Conservation (phyloP, 768 basidiomycete species). For the Naematelia encephala region DNA sequence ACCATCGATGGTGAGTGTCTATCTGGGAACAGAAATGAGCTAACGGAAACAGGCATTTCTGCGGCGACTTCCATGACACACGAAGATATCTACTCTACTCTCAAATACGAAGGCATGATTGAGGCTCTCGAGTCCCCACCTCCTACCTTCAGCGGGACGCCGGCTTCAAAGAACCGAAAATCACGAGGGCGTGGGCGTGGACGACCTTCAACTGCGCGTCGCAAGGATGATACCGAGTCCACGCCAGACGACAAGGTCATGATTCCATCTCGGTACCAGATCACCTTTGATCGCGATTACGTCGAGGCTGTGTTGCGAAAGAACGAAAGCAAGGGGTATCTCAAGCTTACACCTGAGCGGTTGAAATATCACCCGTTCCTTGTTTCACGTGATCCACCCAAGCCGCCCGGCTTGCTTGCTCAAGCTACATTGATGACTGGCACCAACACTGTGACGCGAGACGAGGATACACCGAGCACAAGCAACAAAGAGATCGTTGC, state of each 20-base stretch:
- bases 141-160: neutral
- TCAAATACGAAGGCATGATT: conserved; percentile 74
- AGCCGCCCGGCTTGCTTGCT: conserved; percentile 12
- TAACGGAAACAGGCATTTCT: conserved; percentile 64
- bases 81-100: conserved; percentile 76
- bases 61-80: conserved; percentile 81
- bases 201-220: conserved; percentile 5
- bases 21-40: neutral
- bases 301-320: conserved; percentile 64
- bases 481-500: conserved; percentile 4
- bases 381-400: conserved; percentile 53
- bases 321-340: conserved; percentile 75
- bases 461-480: neutral
- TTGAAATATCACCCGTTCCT: conserved; percentile 95
- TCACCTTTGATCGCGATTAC: conserved; percentile 67
- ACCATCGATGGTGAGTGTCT: conserved; percentile 67
- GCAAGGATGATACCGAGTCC: neutral
- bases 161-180: neutral
- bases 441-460: neutral
- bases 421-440: conserved; percentile 15
- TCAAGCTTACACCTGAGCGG: conserved; percentile 69
- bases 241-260: conserved; percentile 11
- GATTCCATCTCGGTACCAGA: conserved; percentile 67
- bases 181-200: conserved; percentile 14
- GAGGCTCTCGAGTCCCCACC: conserved; percentile 35